Conservation (phyloP, 148 eudicot genomes). For the Rhododendron molle region DNA sequence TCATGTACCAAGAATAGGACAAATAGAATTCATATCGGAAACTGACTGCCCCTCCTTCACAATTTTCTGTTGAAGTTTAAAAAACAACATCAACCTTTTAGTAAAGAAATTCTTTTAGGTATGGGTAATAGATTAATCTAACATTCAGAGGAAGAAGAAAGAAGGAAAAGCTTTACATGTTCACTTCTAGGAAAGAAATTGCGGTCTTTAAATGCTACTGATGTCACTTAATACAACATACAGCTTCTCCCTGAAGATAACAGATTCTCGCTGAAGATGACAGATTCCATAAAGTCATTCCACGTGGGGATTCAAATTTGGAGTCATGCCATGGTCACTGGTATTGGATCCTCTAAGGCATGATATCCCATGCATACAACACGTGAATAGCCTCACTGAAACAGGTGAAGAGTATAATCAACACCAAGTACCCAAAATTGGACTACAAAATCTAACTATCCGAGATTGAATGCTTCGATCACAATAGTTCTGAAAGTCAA, state of each 20-base stretch:
- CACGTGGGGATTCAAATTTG: neutral
- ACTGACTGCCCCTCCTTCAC: conserved; percentile 2
- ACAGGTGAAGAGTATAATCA: neutral
- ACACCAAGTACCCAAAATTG: neutral
- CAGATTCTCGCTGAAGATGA: neutral
- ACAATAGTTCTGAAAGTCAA: neutral
- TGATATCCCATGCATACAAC: neutral
- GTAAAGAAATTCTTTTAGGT: neutral
- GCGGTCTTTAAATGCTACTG: neutral
- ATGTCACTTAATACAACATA: neutral
- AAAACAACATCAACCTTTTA: neutral
- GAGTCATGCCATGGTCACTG: neutral
- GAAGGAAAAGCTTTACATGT: neutral
- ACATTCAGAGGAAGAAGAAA: neutral
- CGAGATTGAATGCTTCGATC: neutral
- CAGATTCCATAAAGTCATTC: neutral
- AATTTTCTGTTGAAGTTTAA: neutral
- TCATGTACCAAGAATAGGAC: neutral
- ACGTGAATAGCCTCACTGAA: neutral
- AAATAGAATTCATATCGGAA: neutral
- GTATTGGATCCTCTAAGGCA: neutral
- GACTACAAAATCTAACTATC: neutral
- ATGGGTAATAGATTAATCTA: neutral
- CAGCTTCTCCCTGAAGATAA: neutral
- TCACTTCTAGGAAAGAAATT: neutral